phyloP scores from a whole-genome alignment of 2,329 filamentous ascomycete genomes.

The Parascedosporium putredinis region DNA sequence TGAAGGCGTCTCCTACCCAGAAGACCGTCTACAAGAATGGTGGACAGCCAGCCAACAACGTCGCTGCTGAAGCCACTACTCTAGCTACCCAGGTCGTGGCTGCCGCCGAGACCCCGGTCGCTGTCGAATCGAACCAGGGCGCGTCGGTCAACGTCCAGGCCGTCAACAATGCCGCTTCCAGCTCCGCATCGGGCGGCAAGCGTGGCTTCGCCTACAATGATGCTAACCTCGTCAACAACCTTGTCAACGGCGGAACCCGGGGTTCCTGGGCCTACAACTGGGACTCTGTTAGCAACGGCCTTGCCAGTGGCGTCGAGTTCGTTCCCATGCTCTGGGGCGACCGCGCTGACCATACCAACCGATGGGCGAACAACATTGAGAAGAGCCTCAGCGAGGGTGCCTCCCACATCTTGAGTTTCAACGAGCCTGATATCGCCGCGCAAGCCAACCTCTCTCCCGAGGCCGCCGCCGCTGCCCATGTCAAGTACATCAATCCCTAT shows the following conservation, averaged over 20 bases:
- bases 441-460: constrained; percentile 49
- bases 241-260: constrained; percentile 28
- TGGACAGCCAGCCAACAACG: not conserved
- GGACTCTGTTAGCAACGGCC: constrained; percentile 35
- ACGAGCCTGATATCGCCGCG: constrained; percentile 55
- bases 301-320: constrained; percentile 39
- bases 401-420: constrained; percentile 54
- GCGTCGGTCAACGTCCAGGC: constrained; percentile 8
- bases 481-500: constrained; percentile 44
- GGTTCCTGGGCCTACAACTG: constrained; percentile 60
- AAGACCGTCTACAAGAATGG: constrained; percentile 7
- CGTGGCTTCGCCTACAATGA: constrained; percentile 62
- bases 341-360: constrained; percentile 27
- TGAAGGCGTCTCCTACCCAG: constrained; percentile 11
- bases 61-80: constrained; percentile 12
- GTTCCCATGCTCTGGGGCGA: constrained; percentile 59
- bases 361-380: constrained; percentile 41
- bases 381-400: constrained; percentile 42
- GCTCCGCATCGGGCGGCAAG: constrained; percentile 32
- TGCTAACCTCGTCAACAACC: constrained; percentile 37
- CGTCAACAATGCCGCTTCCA: constrained; percentile 9
- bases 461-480: constrained; percentile 41
- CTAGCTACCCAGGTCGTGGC: constrained; percentile 15
- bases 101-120: constrained; percentile 16
- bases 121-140: constrained; percentile 6